These are phyloP conservation scores for Penicillium lividum DNA, from an alignment of 495 filamentous ascomycete genomes.

Conservation along the genomic window DNA sequence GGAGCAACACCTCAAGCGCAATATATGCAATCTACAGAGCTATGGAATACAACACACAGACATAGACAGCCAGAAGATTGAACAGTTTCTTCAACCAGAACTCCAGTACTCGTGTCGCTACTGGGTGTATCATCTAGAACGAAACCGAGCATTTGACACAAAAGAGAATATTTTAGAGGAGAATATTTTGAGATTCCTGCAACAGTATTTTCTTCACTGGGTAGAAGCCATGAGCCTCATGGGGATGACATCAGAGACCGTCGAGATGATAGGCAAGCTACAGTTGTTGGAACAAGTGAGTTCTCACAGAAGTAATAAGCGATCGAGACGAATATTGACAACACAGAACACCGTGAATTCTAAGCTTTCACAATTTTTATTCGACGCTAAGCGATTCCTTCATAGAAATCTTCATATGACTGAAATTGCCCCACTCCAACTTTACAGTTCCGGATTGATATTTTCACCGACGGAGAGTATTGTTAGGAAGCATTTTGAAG, in stretches of 20 bases:
- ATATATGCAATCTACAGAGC: constrained; percentile 36
- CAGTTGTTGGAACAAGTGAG: background rate
- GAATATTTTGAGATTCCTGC: background rate
- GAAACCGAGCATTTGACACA: no score
- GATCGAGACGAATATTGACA: no score
- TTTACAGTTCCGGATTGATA: no score
- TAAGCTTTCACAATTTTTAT: no score
- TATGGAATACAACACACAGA: constrained; percentile 20
- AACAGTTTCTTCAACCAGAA: constrained; percentile 27
- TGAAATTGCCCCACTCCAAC: no score
- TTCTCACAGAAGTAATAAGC: background rate
- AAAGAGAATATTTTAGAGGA: no score
- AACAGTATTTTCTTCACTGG: constrained; percentile 3
- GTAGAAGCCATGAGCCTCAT: constrained; percentile 30
- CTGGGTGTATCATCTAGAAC: constrained; percentile 24
- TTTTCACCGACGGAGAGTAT: no score
- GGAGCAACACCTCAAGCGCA: no score
- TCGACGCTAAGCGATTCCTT: no score
- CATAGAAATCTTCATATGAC: no score
- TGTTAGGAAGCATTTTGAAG: no score
- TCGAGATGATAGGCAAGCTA: background rate
- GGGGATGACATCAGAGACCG: background rate
- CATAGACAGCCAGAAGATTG: constrained; percentile 25
- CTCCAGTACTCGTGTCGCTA: constrained; percentile 47
- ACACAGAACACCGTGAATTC: no score